These are phyloP conservation scores for Chaetomidium leptoderma DNA, from an alignment of 495 filamentous ascomycete genomes.

Conservation along the genomic window DNA sequence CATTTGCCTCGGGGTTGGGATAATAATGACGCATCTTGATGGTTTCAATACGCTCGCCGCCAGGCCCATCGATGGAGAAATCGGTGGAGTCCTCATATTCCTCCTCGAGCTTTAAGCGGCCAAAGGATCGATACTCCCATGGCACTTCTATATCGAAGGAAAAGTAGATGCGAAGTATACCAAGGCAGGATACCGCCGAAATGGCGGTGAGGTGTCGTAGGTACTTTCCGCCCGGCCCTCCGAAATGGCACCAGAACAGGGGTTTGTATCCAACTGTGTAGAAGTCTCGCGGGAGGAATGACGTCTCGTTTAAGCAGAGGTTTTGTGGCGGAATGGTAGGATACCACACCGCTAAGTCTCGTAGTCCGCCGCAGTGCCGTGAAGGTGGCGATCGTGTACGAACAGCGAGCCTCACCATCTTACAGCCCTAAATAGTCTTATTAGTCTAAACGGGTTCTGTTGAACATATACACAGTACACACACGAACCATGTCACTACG, in stretches of 20 bases:
- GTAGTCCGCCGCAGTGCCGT: not conserved
- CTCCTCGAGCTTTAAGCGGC: not conserved
- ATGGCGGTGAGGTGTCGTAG: not conserved
- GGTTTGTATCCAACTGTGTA: not conserved
- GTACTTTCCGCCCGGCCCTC: not conserved
- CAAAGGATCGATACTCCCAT: not conserved
- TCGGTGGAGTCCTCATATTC: not conserved
- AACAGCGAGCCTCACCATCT: slow-evolving; percentile 1
- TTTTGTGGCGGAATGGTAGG: not conserved
- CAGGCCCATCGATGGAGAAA: not conserved
- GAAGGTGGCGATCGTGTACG: not conserved
- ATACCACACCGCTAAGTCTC: not conserved
- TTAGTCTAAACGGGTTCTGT: not conserved
- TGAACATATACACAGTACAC: not conserved
- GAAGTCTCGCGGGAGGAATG: not conserved
- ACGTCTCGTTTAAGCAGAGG: not conserved
- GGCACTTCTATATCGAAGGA: slow-evolving; percentile 2
- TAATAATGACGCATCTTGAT: not conserved
- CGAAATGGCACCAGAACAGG: slow-evolving; percentile 1
- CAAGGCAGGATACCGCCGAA: not conserved
- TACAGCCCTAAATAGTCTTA: not conserved
- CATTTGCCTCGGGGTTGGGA: not conserved
- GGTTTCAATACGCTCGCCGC: not conserved
- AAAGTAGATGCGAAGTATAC: not conserved
- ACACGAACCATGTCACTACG: not conserved